Evolutionary conservation across 345 rosid species (phyloP), one percentile per base, ranked within the genome.

Genomic region (Syzygium aromaticum): DNA sequence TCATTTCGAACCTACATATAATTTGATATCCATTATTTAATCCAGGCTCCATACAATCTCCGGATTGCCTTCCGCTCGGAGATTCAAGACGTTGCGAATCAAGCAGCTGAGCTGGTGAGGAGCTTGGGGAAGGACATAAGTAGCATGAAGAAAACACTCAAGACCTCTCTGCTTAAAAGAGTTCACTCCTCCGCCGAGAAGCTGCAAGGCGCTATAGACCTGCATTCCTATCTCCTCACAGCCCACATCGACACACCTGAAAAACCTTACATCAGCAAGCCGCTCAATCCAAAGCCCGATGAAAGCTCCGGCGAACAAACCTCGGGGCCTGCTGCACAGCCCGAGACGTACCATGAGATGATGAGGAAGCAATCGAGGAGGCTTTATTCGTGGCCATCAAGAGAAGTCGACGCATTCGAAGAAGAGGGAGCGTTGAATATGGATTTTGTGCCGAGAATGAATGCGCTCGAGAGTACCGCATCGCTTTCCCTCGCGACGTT

Each of bases 321-420:
- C 82, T 19, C 82, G 4, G 82, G 49, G 82, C 49, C 82, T 38
- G 2, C 12, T 5, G 82, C 5, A 27, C 82, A 73, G 49, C 51
- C 87, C 22, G 93, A 92, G 86, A 86, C 92, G 19, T 94, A 91
- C 90, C 93, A 93, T 52, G 95, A 93, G 87, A 88, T 86, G 91
- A 91, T 90, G 93, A 92, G 97, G 91, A 93, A 94, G 91, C 93
- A 92, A 28, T 91, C 91, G 2, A 91, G 94, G 86, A 90, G 94
- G 91, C 84, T 89, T 86, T 90, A 92, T 84, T 94, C 95, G 15
- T 94, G 95, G 96, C 97, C 96, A 12, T 92, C 93, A 0, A 90
- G 93, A 84, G 96, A 92, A 80, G 92, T 91, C 40, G 93, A 91
- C 52, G 94, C 93, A 64, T 92, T 89, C 33, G 95, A 89, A 90